Conservation (phyloP, 352 stramenopile species). For the Plasmopara muralis region DNA sequence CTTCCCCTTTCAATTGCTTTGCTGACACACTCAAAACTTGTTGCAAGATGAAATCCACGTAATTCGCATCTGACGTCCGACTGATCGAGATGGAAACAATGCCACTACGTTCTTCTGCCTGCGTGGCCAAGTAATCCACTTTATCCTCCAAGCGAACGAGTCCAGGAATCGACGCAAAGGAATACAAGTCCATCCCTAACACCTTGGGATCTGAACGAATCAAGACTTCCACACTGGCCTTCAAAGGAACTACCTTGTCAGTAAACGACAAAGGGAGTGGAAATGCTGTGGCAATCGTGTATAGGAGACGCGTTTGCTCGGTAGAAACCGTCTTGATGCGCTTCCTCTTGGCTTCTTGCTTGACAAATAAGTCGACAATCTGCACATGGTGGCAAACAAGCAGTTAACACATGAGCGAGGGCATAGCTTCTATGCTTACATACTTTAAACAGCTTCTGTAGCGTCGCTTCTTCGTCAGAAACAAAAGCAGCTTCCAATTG, state of each 20-base stretch:
- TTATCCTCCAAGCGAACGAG: conserved; percentile 69
- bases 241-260: conserved; percentile 31
- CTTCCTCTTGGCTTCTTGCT: conserved; percentile 45
- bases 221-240: conserved; percentile 50
- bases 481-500: conserved; percentile 39
- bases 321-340: conserved; percentile 30
- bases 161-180: conserved; percentile 34
- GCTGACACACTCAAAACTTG: conserved; percentile 48
- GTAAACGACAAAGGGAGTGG: conserved; percentile 30
- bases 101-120: conserved; percentile 52
- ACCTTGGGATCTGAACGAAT: conserved; percentile 69
- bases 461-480: conserved; percentile 24
- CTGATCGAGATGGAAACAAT: conserved; percentile 52
- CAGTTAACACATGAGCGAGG: background rate
- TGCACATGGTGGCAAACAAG: background rate
- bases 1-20: conserved; percentile 47
- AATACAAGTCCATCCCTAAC: conserved; percentile 58
- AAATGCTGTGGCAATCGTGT: conserved; percentile 39
- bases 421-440: background rate
- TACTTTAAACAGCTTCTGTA: conserved; percentile 38
- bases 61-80: conserved; percentile 48
- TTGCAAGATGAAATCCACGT: conserved; percentile 65
- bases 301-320: conserved; percentile 43
- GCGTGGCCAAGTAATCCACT: conserved; percentile 56
- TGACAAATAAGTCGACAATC: conserved; percentile 46